Evolutionary conservation across 1,139 yeast species (phyloP), one percentile per base, ranked within the genome.

Genomic region (Scheffersomyces stambukii): DNA sequence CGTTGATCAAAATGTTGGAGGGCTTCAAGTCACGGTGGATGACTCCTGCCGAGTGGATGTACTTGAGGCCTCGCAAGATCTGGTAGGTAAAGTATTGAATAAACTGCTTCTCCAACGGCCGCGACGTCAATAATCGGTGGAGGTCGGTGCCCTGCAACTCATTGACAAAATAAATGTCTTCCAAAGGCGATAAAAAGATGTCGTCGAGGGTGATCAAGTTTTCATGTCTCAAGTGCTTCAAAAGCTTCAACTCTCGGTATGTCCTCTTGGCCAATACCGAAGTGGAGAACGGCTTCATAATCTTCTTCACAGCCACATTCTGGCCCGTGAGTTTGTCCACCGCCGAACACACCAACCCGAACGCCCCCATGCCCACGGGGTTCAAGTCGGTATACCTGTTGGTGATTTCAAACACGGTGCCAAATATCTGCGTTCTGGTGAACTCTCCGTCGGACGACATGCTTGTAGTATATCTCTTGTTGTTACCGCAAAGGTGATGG

Each of bases 341-440:
- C 1, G 98, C 99, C 5, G 96, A 86, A 58, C 99, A 91, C 26
- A 91, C 99, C 21, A 91, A 74, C 6, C 98, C 98, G 52, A 91
- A 91, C 8, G 98, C 98, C 19, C 98, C 98, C 98, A 91, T 91
- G 2, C 98, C 98, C 28, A 91, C 96, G 3, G 98, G 98, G 49
- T 88, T 91, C 40, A 91, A 70, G 51, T 91, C 96, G 13, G 88
- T 77, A 60, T 91, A 91, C 42, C 96, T 64, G 48, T 77, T 81
- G 30, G 98, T 91, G 45, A 91, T 88, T 60, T 91, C 98, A 54
- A 91, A 88, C 27, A 85, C 88, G 3, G 96, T 86, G 29, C 96
- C 96, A 50, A 80, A 80, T 38, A 80, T 81, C 53, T 80, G 83
- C 23, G 69, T 64, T 45, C 74, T 56, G 11, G 62, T 57, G 32